Evolutionary conservation across 305 asterid genomes (phyloP).

Genomic region (Salvia sclarea): DNA sequence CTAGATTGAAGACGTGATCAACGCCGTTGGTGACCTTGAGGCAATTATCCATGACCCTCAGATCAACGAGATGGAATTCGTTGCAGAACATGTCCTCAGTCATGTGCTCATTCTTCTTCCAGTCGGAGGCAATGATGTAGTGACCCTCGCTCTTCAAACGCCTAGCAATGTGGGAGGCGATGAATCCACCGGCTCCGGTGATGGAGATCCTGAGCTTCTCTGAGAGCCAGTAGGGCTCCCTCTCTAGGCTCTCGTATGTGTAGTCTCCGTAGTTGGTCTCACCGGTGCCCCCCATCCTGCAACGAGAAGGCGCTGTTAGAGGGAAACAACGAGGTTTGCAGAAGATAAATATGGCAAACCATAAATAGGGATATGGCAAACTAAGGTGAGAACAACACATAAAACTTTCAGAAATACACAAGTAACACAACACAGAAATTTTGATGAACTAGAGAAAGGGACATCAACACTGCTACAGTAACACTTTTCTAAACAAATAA

Average conservation of each 20-base stretch:
- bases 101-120: constrained; percentile 99
- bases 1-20: constrained; percentile 86
- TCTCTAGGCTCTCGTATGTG: constrained; percentile 70
- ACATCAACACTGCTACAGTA: neutral
- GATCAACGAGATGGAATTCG: constrained; percentile 89
- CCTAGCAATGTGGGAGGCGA: constrained; percentile 83
- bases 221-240: constrained; percentile 80
- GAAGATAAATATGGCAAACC: neutral
- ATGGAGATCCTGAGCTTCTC: constrained; percentile 72
- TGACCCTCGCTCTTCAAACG: constrained; percentile 87
- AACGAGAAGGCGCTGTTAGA: neutral
- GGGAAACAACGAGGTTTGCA: neutral
- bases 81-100: constrained; percentile 89
- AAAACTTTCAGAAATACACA: no score
- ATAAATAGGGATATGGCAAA: neutral
- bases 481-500: neutral
- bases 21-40: constrained; percentile 71
- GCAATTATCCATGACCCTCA: constrained; percentile 92
- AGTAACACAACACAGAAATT: no score
- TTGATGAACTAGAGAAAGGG: neutral
- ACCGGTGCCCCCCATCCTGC: constrained; percentile 61
- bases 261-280: constrained; percentile 52
- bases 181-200: constrained; percentile 84
- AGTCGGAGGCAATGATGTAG: constrained; percentile 84
- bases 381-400: neutral